Evolutionary conservation across 331 rosid genomes (phyloP), one percentile per base, ranked within the genome.

Genomic region (Erythrophleum ivorense): DNA sequence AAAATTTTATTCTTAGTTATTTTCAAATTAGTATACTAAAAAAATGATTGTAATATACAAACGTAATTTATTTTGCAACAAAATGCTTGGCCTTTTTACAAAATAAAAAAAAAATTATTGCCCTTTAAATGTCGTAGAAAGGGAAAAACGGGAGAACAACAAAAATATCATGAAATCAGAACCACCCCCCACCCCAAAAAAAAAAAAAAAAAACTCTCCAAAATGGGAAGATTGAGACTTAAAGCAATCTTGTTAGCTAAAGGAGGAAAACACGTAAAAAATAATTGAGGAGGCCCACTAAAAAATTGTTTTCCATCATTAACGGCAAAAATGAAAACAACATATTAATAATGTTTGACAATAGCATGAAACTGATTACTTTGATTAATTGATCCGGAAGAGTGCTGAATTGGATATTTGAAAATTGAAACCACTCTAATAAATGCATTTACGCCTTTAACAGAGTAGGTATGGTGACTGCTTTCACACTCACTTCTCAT

Each of bases 281-380:
- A 24, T 33, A 60, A 76, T 29, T 10, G 40, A 53, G 50, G 38
- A 70, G n/a, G 83, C 63, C 78, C 83, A 58, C 41, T 5, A 71
- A 43, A 33, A 55, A 46, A 45, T 45, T 46, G 48, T 41, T 36
- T 59, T 34, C 40, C 7, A 59, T 53, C 83, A 59, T 70, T 2
- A 41, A 46, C 7, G 29, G 60, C 69, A 52, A 29, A 69, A 43
- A 5, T 79, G 60, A 70, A 31, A 57, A 36, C 19, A 59, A n/a
- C 40, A 31, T 15, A 58, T 40, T 58, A 38, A 45, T 50, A 45
- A 79, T 7, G 77, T 55, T 70, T 57, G 10, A 5, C 46, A 43
- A 5, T 6, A 38, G 41, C 41, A 38, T 38, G 5, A 38, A 38
- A 38, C 41, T 38, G 41, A 38, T 38, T 38, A 38, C 6, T 38